Percentiles rank a stretch among this genome's conserved stretches.
Evolutionary conservation across 306 rosid genomes (phyloP).

Genomic region (Albizia julibrissin): DNA sequence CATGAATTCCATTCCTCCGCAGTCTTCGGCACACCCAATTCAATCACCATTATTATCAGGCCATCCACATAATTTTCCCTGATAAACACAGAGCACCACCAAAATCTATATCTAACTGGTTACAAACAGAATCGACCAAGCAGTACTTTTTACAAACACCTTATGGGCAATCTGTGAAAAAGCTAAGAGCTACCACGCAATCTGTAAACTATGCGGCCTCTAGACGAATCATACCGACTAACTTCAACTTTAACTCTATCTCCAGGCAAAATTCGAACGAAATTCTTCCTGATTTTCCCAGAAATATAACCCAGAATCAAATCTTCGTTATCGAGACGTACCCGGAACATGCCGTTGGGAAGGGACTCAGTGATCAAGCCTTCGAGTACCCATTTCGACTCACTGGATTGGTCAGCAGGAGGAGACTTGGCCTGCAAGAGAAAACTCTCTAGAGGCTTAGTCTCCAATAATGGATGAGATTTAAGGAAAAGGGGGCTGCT

Average conservation of each 20-base stretch:
- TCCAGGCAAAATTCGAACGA: slow-evolving; percentile 50
- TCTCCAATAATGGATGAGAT: slow-evolving; percentile 9
- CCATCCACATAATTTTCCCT: background rate
- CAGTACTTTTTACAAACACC: slow-evolving; percentile 34
- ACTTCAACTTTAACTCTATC: slow-evolving; percentile 56
- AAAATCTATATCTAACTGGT: background rate
- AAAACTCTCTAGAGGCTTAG: background rate
- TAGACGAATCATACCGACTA: slow-evolving; percentile 53
- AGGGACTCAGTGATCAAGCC: slow-evolving; percentile 56
- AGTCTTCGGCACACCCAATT: background rate
- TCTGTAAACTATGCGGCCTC: slow-evolving; percentile 53
- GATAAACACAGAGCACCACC: background rate
- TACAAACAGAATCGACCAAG: background rate
- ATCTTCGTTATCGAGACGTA: slow-evolving; percentile 54
- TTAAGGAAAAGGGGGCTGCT: slow-evolving; percentile 32
- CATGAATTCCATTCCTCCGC: background rate
- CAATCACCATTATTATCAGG: background rate
- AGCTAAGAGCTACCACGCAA: slow-evolving; percentile 29
- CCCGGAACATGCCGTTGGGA: slow-evolving; percentile 58
- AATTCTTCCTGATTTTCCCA: slow-evolving; percentile 52
- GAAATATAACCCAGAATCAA: slow-evolving; percentile 54
- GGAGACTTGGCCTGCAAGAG: slow-evolving; percentile 36
- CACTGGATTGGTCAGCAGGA: slow-evolving; percentile 41
- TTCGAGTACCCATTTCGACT: slow-evolving; percentile 54
- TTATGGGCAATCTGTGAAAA: background rate